Conservation (phyloP, 768 basidiomycete species). For the Hygrocybe punicea region DNA sequence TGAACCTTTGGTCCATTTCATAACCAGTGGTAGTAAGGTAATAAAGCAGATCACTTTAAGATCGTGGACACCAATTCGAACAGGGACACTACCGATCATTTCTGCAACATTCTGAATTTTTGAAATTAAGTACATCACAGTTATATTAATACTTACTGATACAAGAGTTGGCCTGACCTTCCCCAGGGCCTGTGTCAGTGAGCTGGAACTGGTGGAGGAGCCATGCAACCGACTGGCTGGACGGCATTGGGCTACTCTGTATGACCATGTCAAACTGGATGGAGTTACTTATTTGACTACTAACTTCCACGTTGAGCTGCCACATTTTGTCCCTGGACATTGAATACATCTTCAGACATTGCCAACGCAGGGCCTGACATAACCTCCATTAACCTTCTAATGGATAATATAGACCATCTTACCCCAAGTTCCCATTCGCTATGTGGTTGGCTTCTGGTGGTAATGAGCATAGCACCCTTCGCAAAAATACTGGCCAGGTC, state of each 20-base stretch:
- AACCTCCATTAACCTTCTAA: not conserved
- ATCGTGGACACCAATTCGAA: conserved; percentile 20
- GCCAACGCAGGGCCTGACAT: not conserved
- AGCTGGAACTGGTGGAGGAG: not conserved
- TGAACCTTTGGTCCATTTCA: not conserved
- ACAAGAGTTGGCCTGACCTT: not conserved
- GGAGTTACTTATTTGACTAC: not conserved
- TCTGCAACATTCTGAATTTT: conserved; percentile 19
- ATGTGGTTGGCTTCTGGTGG: not conserved
- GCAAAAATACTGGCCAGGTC: not conserved
- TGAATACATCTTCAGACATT: not conserved
- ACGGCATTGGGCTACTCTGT: not conserved
- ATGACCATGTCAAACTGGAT: not conserved
- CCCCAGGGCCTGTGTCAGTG: not conserved
- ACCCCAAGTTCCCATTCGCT: not conserved
- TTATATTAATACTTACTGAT: conserved; percentile 2
- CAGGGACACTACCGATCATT: conserved; percentile 20
- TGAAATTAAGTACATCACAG: not conserved
- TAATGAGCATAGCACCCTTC: not conserved
- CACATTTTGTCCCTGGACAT: not conserved
- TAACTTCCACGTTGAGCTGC: conserved; percentile 4
- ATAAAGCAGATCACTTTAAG: conserved; percentile 18
- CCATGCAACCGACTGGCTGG: not conserved
- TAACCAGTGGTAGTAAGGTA: conserved; percentile 11
- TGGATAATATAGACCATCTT: not conserved